phyloP scores from a whole-genome alignment of 2,329 filamentous ascomycete species.

The Aspergillus glaucus region DNA sequence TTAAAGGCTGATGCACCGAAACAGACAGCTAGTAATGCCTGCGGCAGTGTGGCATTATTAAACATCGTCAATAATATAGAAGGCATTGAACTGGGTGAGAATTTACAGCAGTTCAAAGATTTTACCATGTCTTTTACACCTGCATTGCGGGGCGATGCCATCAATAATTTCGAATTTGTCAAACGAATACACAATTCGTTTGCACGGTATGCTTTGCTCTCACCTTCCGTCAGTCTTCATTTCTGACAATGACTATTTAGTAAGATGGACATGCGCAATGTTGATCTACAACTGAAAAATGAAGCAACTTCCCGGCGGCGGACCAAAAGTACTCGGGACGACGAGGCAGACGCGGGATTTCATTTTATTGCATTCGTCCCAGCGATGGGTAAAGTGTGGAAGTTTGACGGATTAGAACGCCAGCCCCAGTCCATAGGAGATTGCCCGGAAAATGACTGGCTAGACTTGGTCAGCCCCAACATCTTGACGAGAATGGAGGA shows the following conservation, averaged over 20 bases:
- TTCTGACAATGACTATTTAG: constrained; percentile 30
- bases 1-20: constrained; percentile 3
- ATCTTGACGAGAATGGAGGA: constrained; percentile 63
- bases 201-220: constrained; percentile 52
- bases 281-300: constrained; percentile 57
- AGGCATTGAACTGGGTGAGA: constrained; percentile 60
- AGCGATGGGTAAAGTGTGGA: constrained; percentile 69
- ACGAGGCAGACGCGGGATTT: constrained; percentile 59
- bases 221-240: background rate
- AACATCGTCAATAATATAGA: constrained; percentile 88
- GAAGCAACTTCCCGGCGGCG: constrained; percentile 35
- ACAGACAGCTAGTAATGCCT: constrained; percentile 74
- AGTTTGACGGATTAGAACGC: constrained; percentile 75
- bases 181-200: constrained; percentile 84
- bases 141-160: constrained; percentile 65
- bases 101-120: constrained; percentile 65
- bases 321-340: constrained; percentile 36
- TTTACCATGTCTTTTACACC: constrained; percentile 64
- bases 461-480: constrained; percentile 55
- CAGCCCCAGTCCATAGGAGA: constrained; percentile 58
- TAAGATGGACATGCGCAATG: constrained; percentile 68
- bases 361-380: constrained; percentile 91
- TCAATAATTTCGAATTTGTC: constrained; percentile 70
- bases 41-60: constrained; percentile 83
- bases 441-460: constrained; percentile 56